Base-by-base conservation (phyloP, 148 eudicot species). In the Fagopyrum esculentum region DNA sequence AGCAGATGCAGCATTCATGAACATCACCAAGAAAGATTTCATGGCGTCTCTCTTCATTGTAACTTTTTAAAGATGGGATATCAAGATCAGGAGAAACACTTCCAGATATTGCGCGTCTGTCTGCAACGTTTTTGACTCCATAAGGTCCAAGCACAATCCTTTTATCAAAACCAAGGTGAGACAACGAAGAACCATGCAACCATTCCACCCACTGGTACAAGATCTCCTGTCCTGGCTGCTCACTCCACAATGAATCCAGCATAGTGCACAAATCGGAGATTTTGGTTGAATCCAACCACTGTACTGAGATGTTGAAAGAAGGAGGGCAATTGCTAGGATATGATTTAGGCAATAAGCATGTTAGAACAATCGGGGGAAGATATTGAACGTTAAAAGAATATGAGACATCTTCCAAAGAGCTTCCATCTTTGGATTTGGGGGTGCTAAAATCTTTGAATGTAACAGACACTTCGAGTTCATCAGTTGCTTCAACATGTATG, bases 1-100 rank as follows among this genome's bases (percentile, higher is more conserved):
- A 89, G 80, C 99, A 95, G 74, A 95, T 92, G 87, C 88, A 84
- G 75, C 99, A 95, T 79, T 89, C 83, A 80, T 95, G 97, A 71
- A 85, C 81, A 77, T 82, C 85, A 80, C 69, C 86, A 77, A 81
- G 73, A 79, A 92, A 95, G 83, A 82, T 85, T 57, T 85, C 90
- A 66, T 85, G 86, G 71, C 71, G 80, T 76, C 84, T 86, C 80
- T 85, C 89, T 66, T 90, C 87, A 73, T 89, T 84, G 73, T 89
- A 92, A 80, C 85, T 84, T 89, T 86, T 95, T 72, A 95, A 56
- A 13, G 83, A 86, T 55, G 97, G 99, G 70, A 95, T 89, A 81
- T 92, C 99, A 71, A 89, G 79, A 80, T 95, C 88, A 60, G 92
- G 88, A 55, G 97, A 95, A 74, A 89, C 73, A 71, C 90, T 83